Evolutionary conservation across 2,329 filamentous ascomycete genomes (phyloP), one percentile per base, ranked within the genome.

Genomic region (Proliferodiscus dingleyae): DNA sequence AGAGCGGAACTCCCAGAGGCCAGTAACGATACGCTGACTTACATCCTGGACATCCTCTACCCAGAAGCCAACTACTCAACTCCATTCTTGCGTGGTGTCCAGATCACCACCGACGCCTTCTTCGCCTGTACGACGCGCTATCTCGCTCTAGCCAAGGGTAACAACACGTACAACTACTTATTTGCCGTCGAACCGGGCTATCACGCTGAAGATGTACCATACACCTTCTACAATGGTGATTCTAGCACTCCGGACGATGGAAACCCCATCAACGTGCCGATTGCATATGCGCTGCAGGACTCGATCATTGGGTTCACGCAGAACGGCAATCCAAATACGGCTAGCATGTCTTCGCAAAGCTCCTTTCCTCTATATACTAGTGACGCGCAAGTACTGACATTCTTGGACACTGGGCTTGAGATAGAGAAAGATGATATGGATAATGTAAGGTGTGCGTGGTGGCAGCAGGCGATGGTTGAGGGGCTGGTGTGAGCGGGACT

Each of bases 131-230:
- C 16, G 10, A 34, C 32, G 13, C 32, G 32, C 73, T 55, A 71
- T 54, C 65, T 79, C 9, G 66, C 68, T 46, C 63, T 60, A 2
- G 74, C 70, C 9, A 70, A 64, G 56, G 55, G 58, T 10, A 73
- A 74, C 58, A 43, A 66, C 9, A 73, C 71, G 0, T 73, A 72
- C 60, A 65, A 66, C 3, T 78, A 78, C 60, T 60, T 71, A 16
- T 79, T 78, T 55, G 65, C 68, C 29, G 66, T 76, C 0, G 69
- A 70, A 1, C 74, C 75, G 0, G 74, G 67, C 2, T 64, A 73
- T 24, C 76, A 80, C 56, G 73, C 68, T 21, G 58, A 66, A 37
- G 76, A 79, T 49, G 50, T 75, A 3, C 46, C 65, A 0, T 77
- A 73, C 52, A 74, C 71, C 3, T 78, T 71, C 62, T 78, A 68